These are phyloP conservation scores for Psilocybe tampanensis DNA, from an alignment of 768 basidiomycete species.

Conservation along the genomic window DNA sequence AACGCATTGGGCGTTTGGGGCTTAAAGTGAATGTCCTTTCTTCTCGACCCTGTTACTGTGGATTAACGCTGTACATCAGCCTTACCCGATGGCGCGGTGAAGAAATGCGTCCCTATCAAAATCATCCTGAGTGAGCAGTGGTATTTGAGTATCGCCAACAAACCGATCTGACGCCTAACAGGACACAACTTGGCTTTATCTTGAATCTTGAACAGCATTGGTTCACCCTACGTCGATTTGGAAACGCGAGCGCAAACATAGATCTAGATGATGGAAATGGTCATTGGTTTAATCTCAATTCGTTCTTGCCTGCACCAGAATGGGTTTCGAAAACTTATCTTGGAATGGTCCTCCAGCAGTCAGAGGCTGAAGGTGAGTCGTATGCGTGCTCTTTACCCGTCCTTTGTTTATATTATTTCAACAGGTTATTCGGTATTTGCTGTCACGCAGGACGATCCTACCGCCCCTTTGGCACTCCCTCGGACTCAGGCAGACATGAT, in stretches of 20 bases:
- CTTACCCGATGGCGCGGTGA: slow-evolving; percentile 86
- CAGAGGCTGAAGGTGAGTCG: slow-evolving; percentile 73
- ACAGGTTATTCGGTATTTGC: slow-evolving; percentile 83
- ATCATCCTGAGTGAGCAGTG: slow-evolving; percentile 70
- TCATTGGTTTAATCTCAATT: slow-evolving; percentile 92
- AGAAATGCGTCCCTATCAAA: slow-evolving; percentile 75
- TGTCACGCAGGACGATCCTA: slow-evolving; percentile 64
- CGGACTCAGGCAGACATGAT: slow-evolving; percentile 74
- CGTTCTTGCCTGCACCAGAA: slow-evolving; percentile 67
- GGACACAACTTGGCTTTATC: slow-evolving; percentile 84
- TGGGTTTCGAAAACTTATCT: slow-evolving; percentile 87
- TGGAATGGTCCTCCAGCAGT: slow-evolving; percentile 84
- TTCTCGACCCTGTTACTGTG: slow-evolving; percentile 4
- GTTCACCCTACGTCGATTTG: slow-evolving; percentile 87
- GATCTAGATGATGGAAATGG: slow-evolving; percentile 50
- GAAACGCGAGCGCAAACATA: slow-evolving; percentile 44
- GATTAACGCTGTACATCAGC: slow-evolving; percentile 35
- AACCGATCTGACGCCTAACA: background rate
- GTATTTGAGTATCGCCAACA: slow-evolving; percentile 10
- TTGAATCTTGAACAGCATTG: slow-evolving; percentile 88
- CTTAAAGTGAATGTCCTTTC: slow-evolving; percentile 54
- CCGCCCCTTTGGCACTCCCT: slow-evolving; percentile 54
- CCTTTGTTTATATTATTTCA: background rate
- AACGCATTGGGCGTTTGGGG: slow-evolving; percentile 85
- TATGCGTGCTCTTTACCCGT: background rate